A percentile compares a stretch with the other conserved stretches of the same genome.
phyloP scores from a whole-genome alignment of 768 basidiomycete species.

The Glaciozyma antarctica region DNA sequence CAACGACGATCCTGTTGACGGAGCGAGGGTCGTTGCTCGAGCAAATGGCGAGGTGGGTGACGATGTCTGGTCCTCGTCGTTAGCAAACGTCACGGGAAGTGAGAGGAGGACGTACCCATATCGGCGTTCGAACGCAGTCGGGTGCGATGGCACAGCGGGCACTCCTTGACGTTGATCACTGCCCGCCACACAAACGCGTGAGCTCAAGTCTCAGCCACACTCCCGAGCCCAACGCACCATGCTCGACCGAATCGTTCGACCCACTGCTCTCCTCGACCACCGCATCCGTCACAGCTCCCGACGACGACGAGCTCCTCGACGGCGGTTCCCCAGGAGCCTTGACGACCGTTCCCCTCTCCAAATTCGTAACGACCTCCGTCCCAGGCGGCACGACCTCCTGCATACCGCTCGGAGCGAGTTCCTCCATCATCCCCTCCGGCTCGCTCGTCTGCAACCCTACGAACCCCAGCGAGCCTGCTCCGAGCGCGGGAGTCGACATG shows the following conservation, averaged over 20 bases:
- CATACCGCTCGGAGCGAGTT: conserved; percentile 14
- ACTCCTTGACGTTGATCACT: conserved; percentile 89
- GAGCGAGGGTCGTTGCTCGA: conserved; percentile 86
- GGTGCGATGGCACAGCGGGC: conserved; percentile 85
- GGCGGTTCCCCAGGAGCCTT: conserved; percentile 8
- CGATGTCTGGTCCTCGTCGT: conserved; percentile 51
- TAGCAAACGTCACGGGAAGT: neutral
- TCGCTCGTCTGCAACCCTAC: neutral
- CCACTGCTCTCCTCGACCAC: neutral
- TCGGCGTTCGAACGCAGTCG: conserved; percentile 77
- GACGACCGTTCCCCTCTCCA: conserved; percentile 17
- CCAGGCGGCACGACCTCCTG: conserved; percentile 25
- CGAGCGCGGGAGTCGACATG: neutral
- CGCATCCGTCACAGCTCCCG: conserved; percentile 10
- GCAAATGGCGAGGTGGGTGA: conserved; percentile 94
- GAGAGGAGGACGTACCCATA: conserved; percentile 39
- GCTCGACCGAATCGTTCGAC: conserved; percentile 8
- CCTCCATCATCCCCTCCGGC: neutral
- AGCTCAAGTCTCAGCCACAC: no score
- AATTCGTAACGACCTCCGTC: conserved; percentile 15
- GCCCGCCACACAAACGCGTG: no score
- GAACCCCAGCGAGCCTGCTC: neutral
- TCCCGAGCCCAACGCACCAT: conserved; percentile 5
- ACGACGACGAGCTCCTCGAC: conserved; percentile 4
- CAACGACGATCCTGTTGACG: conserved; percentile 79